Percentiles rank a stretch among this genome's conserved stretches.
Evolutionary conservation across 2,329 filamentous ascomycete genomes (phyloP).

Genomic region (Colletotrichum eleusines): DNA sequence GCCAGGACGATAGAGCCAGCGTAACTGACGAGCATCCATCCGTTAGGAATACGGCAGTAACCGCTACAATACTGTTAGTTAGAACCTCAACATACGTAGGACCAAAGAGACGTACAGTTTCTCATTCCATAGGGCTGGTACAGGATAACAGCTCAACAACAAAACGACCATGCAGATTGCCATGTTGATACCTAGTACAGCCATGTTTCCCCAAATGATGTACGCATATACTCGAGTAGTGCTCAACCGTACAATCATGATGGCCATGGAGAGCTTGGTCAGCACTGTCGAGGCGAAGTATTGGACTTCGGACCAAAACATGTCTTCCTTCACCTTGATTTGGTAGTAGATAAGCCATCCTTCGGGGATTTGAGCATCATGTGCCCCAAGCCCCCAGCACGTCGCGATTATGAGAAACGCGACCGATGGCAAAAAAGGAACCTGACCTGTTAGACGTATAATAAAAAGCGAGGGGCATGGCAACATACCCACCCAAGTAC

Average conservation of each 20-base stretch:
- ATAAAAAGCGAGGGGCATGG: neutral
- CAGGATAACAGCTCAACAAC: neutral
- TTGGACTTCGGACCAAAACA: conserved; percentile 19
- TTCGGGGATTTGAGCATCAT: conserved; percentile 36
- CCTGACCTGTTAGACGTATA: neutral
- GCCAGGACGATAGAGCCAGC: conserved; percentile 42
- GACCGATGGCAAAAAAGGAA: neutral
- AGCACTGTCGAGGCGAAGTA: neutral
- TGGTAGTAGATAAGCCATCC: conserved; percentile 30
- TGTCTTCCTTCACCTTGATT: conserved; percentile 35
- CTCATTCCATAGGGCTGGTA: neutral
- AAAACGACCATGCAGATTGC: neutral
- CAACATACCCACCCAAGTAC: conserved; percentile 33
- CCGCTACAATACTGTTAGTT: neutral
- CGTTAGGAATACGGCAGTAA: neutral
- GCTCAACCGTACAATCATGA: neutral
- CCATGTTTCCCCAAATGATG: conserved; percentile 1
- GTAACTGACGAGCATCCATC: conserved; percentile 32
- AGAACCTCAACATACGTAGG: neutral
- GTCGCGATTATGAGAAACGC: conserved; percentile 27
- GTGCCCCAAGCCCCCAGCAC: conserved; percentile 37
- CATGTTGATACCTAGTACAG: neutral
- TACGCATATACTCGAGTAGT: neutral
- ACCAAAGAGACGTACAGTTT: neutral
- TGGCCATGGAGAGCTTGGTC: conserved; percentile 20